These are phyloP conservation scores for Phytophthora podocarpi DNA, from an alignment of 352 stramenopile genomes.

Conservation along the genomic window DNA sequence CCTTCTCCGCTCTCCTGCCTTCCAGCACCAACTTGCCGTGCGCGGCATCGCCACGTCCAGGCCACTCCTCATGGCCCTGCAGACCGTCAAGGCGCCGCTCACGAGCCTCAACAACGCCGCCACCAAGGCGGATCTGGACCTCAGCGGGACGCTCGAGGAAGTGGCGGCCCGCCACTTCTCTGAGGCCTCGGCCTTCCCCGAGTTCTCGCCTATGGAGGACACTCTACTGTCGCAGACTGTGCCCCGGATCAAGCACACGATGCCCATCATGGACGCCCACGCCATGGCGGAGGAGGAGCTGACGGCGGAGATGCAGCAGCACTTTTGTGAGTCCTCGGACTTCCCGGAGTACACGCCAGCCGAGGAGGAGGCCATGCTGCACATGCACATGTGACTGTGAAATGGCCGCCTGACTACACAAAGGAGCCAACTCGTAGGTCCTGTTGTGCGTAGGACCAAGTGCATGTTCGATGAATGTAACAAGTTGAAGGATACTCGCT, in stretches of 20 bases:
- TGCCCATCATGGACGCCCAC: conserved; percentile 27
- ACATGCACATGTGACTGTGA: conserved; percentile 24
- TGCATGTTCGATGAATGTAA: too few species aligned
- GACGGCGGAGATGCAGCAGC: conserved; percentile 37
- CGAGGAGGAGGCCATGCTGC: conserved; percentile 61
- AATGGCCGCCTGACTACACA: too few species aligned
- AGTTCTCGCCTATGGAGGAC: conserved; percentile 66
- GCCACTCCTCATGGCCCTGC: conserved; percentile 8
- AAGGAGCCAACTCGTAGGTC: too few species aligned
- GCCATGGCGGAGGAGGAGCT: conserved; percentile 44
- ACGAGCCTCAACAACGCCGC: conserved; percentile 38
- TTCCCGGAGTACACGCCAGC: conserved; percentile 57
- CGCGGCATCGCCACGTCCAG: conserved; percentile 16
- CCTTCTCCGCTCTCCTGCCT: conserved; percentile 11
- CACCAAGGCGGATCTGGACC: conserved; percentile 26
- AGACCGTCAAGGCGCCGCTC: conserved; percentile 15
- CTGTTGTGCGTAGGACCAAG: too few species aligned
- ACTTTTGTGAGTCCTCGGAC: conserved; percentile 70
- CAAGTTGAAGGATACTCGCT: too few species aligned
- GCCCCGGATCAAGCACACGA: conserved; percentile 9
- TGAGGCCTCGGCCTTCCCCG: conserved; percentile 67
- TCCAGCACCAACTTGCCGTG: conserved; percentile 14
- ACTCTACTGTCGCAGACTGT: conserved; percentile 46
- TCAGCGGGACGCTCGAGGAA: conserved; percentile 54
- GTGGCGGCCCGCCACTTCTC: conserved; percentile 59